These are phyloP conservation scores for Camellia lanceoleosa DNA, from an alignment of 148 eudicot genomes.

Conservation along the genomic window DNA sequence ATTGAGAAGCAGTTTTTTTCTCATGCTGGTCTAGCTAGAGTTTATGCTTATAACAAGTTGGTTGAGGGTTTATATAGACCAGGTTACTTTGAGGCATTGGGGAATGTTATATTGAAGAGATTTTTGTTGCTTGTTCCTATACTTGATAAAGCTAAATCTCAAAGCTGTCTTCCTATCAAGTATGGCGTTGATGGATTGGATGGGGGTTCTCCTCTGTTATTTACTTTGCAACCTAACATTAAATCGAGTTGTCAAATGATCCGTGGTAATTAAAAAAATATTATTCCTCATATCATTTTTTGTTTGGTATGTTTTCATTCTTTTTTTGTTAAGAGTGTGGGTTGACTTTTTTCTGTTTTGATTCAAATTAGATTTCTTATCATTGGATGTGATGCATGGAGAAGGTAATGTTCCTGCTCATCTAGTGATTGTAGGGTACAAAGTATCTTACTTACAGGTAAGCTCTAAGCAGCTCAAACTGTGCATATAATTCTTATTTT, in stretches of 20 bases:
- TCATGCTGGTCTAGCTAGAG: conserved; percentile 72
- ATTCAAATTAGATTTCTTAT: conserved; percentile 55
- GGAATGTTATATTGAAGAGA: conserved; percentile 80
- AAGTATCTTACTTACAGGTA: conserved; percentile 85
- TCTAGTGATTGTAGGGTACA: conserved; percentile 79
- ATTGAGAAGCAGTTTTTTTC: conserved; percentile 80
- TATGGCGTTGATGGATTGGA: conserved; percentile 96
- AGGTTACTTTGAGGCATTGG: conserved; percentile 81
- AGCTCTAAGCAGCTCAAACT: conserved; percentile 10
- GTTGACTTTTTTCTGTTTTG: conserved; percentile 23
- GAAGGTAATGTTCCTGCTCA: conserved; percentile 94
- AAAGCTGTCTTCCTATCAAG: conserved; percentile 71
- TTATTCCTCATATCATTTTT: conserved; percentile 1
- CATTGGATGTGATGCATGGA: conserved; percentile 91
- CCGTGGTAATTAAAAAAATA: conserved; percentile 41
- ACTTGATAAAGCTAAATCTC: conserved; percentile 82
- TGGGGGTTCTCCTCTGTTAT: conserved; percentile 94
- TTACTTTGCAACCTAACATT: conserved; percentile 51
- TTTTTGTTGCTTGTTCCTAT: conserved; percentile 77
- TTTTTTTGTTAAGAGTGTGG: neutral
- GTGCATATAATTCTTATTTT: neutral
- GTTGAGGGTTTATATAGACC: conserved; percentile 93
- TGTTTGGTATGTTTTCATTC: conserved; percentile 9
- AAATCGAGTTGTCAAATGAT: conserved; percentile 85
- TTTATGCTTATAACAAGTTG: conserved; percentile 79